phyloP scores from a whole-genome alignment of 768 basidiomycete genomes.

The Cyclocybe aegerita region DNA sequence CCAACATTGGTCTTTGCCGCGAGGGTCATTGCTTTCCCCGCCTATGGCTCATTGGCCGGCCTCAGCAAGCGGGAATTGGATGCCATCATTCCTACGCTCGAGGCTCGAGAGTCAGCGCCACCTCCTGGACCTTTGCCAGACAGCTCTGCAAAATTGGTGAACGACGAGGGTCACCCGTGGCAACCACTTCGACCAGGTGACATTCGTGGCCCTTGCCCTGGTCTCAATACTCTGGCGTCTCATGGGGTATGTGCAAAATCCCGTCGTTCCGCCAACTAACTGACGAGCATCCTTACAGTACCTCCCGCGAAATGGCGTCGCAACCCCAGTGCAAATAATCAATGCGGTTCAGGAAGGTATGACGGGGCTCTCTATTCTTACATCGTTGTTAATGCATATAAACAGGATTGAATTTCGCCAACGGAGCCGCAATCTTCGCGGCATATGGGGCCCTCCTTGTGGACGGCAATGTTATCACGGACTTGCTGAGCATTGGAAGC shows the following conservation, averaged over 20 bases:
- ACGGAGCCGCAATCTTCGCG: neutral
- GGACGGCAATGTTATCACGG: constrained; percentile 7
- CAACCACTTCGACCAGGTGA: constrained; percentile 9
- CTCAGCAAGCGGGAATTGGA: constrained; percentile 20
- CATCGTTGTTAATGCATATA: too few relatives aligned
- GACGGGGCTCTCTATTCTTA: neutral
- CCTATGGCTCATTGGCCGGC: constrained; percentile 23
- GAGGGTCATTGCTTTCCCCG: constrained; percentile 16
- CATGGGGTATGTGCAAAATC: constrained; percentile 12
- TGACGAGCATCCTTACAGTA: constrained; percentile 1
- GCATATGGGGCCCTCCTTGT: too few relatives aligned
- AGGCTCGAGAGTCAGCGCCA: neutral
- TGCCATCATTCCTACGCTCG: constrained; percentile 9
- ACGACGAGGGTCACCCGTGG: constrained; percentile 17
- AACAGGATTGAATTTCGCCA: too few relatives aligned
- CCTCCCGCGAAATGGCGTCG: constrained; percentile 13
- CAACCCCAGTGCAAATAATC: constrained; percentile 9
- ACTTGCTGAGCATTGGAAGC: constrained; percentile 16
- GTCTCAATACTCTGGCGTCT: constrained; percentile 20
- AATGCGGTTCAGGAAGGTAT: constrained; percentile 16
- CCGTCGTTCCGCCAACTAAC: neutral
- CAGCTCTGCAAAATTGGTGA: constrained; percentile 17
- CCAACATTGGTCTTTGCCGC: too few relatives aligned
- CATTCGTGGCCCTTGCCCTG: constrained; percentile 18
- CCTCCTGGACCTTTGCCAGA: constrained; percentile 17